Base-by-base conservation (phyloP, 75 land plant species). In the Ceratopteris richardii region DNA sequence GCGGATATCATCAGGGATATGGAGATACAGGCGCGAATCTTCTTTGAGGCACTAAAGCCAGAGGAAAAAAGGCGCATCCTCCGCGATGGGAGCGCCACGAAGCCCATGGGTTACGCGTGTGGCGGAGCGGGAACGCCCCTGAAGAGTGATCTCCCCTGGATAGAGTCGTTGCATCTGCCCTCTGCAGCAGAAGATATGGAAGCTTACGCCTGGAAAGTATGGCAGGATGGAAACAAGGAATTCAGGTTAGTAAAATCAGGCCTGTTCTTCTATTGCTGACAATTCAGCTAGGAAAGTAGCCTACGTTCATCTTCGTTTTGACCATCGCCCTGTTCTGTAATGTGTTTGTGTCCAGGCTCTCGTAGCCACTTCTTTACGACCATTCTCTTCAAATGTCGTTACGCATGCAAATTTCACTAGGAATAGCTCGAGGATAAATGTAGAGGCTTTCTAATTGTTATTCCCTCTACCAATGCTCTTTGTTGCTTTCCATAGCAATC, bases 191-290 rank as follows among this genome's bases (percentile, higher is more conserved):
- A 12, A 19, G 30, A 19, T 2, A 57, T 33, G 18, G 39, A 18
- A 2, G 60, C n/a, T n/a, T 21, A 57, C 17, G 37, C 60, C n/a
- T 21, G 20, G 16, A 22, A 57, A 17, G 31, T 57, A 3, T 57
- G 60, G 60, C 39, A 29, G 11, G 40, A 33, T n/a, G 60, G 60
- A 1, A 57, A 31, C 33, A 28, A 21, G 12, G 37, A 33, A 13
- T 33, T 57, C 31, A 57, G 60, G 60, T 57, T 2, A 54, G 26
- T 18, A 22, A n/a, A n/a, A n/a, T n/a, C n/a, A n/a, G n/a, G n/a
- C n/a, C n/a, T n/a, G n/a, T n/a, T n/a, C n/a, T n/a, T n/a, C n/a
- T n/a, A n/a, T n/a, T n/a, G n/a, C n/a, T n/a, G n/a, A n/a, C n/a
- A n/a, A n/a, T n/a, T n/a, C n/a, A n/a, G n/a, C n/a, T n/a, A n/a